Evolutionary conservation across 176 grass and related monocot genomes (phyloP), one percentile per base, ranked within the genome.

Genomic region (Neostapfia colusana): DNA sequence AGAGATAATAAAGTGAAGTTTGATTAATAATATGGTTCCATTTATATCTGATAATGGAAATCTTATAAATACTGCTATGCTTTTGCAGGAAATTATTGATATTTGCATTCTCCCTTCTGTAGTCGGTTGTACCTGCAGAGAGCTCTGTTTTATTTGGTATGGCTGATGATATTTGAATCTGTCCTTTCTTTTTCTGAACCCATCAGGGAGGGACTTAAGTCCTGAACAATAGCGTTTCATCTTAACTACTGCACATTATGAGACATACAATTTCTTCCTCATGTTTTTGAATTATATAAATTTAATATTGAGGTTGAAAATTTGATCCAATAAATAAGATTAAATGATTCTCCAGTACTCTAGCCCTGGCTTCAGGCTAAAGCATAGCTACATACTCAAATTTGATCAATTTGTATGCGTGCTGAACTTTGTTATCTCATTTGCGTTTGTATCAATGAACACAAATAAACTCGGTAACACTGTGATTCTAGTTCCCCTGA

Each of bases 131-230:
- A 63, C 20, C 45, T 74, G 15, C 10, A 34, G 46, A 57, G 27
- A 38, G 31, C 40, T 18, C 51, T 50, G 46, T 40, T 67, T 73
- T 42, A 26, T 45, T 82, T 57, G 79, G 85, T 78, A 82, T 36
- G 9, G 16, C 65, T 69, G 40, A 40, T 61, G 36, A 78, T 51
- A 39, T 51, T 82, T 82, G 67, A 63, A 13, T 13, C 54, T 5
- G 3, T 58, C 55, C 55, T 58, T 26, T 13, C 23, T 25, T 24
- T 21, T 0, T 21, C 51, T 10, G 4, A 26, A 8, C 9, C 21
- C 54, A 58, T 12, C 23, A 58, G 3, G 21, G 23, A 4, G 24
- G 55, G 21, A 56, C 23, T 56, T 59, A 8, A 48, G 16, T 16
- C 40, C 31, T 59, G 72, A 4, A n/a, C 59, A 40, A 16, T 0